Evolutionary conservation across 192 early-diverging fungal species (phyloP), one percentile per base, ranked within the genome.

Genomic region (Coemansia nantahalensis): DNA sequence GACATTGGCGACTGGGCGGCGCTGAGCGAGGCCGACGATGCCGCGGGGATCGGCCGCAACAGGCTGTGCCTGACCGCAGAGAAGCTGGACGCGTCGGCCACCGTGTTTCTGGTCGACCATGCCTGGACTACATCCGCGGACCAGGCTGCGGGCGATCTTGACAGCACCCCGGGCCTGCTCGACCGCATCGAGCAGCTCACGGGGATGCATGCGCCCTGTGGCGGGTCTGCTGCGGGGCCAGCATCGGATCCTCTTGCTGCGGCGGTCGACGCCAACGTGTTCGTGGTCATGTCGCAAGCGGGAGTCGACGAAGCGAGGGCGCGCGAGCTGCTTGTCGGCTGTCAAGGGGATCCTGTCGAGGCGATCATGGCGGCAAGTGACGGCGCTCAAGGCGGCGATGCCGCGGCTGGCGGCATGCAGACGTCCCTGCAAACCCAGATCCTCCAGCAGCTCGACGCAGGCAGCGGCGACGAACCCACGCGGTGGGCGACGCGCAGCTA

Each of bases 61-160:
- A 39, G 17, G 23, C 65, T 68, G 4, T 54, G 56, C 22, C 50
- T 77, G 41, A 54, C 19, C 16, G 28, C 41, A 18, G 74, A 48
- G 23, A 49, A 37, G 62, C 64, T 75, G 18, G 65, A 55, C 11
- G 56, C 55, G 1, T 9, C 18, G 7, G 82, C 82, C 47, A 65
- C 84, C 33, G 83, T 88, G 23, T 88, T 84, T 44, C 58, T 88
- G 52, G 71, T 87, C 6, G 86, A 87, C 36, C 84, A 86, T 39
- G 82, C 84, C 8, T 88, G 86, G 86, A 88, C 86, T 5, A 88
- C 86, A 16, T 74, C 80, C 6, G 60, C 79, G 1, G 80, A 80
- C 28, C 75, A 65, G 30, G 83, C 78, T 1, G 62, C 62, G 10
- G 55, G 73, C 21, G 71, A 87, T 42, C 65, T 88, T 15, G 54